Evolutionary conservation across 2,329 filamentous ascomycete species (phyloP).

Genomic region (Xylariaceae sp.): DNA sequence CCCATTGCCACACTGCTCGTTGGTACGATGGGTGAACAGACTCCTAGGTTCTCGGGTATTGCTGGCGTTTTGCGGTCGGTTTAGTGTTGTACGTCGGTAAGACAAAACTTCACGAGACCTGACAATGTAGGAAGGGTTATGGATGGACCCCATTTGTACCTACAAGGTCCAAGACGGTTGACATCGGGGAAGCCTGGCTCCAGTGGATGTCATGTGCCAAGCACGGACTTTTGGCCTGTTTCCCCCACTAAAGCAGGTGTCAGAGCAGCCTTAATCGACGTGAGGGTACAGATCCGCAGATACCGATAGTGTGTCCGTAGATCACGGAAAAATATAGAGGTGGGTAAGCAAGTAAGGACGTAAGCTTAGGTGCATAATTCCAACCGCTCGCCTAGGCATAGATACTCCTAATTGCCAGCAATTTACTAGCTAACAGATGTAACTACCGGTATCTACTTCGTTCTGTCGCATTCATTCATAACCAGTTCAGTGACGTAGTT

Average conservation of each 20-base stretch:
- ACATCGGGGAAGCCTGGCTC: slow-evolving; percentile 4
- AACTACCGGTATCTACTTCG: too few species aligned
- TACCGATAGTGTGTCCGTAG: too few species aligned
- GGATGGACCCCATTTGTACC: background rate
- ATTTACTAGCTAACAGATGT: too few species aligned
- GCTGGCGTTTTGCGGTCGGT: background rate
- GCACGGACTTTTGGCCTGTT: background rate
- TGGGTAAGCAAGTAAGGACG: too few species aligned
- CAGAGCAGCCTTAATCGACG: background rate
- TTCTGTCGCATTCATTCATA: too few species aligned
- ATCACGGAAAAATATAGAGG: background rate
- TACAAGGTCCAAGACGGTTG: slow-evolving; percentile 1
- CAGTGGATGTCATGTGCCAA: too few species aligned
- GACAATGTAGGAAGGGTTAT: background rate
- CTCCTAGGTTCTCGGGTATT: background rate
- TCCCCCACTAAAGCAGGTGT: background rate
- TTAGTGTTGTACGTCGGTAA: background rate
- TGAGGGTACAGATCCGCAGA: background rate
- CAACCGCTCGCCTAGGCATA: too few species aligned
- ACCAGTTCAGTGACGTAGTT: too few species aligned
- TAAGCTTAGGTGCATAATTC: too few species aligned
- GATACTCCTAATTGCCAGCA: too few species aligned
- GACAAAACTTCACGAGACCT: background rate
- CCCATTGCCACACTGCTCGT: slow-evolving; percentile 27
- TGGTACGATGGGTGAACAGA: background rate